phyloP scores from a whole-genome alignment of 108 stramenopile genomes.

The Hondaea fermentalgiana region DNA sequence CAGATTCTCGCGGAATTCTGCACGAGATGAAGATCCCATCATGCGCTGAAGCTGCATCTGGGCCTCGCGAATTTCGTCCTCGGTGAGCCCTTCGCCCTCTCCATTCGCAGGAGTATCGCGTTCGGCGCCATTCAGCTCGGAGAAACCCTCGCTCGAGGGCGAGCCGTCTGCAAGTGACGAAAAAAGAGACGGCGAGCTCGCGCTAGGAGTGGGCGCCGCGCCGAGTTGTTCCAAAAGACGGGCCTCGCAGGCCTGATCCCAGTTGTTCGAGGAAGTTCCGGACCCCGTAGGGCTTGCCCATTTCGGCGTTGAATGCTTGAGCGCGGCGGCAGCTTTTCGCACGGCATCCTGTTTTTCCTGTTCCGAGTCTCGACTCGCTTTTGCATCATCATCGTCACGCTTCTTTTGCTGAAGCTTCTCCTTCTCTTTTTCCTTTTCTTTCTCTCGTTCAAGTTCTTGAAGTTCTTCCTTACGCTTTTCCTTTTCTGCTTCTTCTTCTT shows the following conservation, averaged over 20 bases:
- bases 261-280: not conserved
- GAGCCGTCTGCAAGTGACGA: not conserved
- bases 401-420: not conserved
- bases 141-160: not conserved
- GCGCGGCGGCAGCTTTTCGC: no score
- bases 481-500: not conserved
- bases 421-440: not conserved
- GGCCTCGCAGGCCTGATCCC: not conserved
- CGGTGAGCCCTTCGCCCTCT: not conserved
- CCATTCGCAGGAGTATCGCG: no score
- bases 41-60: slow-evolving; percentile 3
- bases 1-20: not conserved
- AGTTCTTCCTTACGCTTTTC: not conserved
- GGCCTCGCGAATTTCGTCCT: not conserved
- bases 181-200: no score
- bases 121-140: not conserved
- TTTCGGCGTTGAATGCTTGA: not conserved
- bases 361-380: not conserved
- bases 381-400: not conserved
- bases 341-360: not conserved
- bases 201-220: not conserved
- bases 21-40: not conserved
- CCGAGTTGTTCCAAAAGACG: not conserved
- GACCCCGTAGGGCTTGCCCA: not conserved
- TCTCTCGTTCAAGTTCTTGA: not conserved